Evolutionary conservation across 176 grass and related monocot genomes (phyloP).

Genomic region (Aegilops speltoides): DNA sequence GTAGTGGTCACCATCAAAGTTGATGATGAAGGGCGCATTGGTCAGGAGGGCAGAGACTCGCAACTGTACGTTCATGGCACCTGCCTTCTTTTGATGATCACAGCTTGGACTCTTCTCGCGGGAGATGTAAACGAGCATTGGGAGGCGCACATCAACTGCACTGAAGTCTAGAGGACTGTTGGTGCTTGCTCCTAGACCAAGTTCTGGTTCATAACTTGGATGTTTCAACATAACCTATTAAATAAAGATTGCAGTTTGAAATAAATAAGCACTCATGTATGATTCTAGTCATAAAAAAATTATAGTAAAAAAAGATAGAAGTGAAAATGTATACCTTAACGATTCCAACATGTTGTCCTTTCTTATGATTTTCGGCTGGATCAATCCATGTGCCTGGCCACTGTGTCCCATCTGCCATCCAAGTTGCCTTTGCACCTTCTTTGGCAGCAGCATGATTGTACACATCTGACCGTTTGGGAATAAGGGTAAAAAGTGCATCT

Average conservation of each 20-base stretch:
- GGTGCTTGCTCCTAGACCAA: slow-evolving; percentile 29
- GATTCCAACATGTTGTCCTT: slow-evolving; percentile 48
- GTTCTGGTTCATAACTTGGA: slow-evolving; percentile 23
- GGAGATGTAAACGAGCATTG: slow-evolving; percentile 56
- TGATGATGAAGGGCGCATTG: slow-evolving; percentile 55
- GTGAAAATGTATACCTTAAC: slow-evolving; percentile 23
- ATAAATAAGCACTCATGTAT: slow-evolving; percentile 17
- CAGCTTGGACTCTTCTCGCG: slow-evolving; percentile 38
- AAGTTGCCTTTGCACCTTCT: slow-evolving; percentile 45
- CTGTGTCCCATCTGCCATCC: slow-evolving; percentile 46
- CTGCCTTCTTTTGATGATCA: slow-evolving; percentile 57
- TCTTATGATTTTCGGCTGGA: slow-evolving; percentile 40
- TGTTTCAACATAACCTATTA: slow-evolving; percentile 45
- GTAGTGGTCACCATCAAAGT: slow-evolving; percentile 55
- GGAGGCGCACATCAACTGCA: slow-evolving; percentile 36
- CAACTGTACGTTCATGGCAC: slow-evolving; percentile 53
- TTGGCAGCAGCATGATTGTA: slow-evolving; percentile 19
- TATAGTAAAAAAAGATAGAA: neutral
- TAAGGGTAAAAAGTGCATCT: slow-evolving; percentile 26
- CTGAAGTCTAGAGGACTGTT: slow-evolving; percentile 44
- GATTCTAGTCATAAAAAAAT: neutral
- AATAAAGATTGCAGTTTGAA: neutral
- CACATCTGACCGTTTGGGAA: slow-evolving; percentile 33
- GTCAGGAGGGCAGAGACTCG: slow-evolving; percentile 46
- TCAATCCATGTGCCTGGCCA: slow-evolving; percentile 59